Base-by-base conservation (phyloP, 768 basidiomycete genomes). In the Gloeopeniophorella convolvens region DNA sequence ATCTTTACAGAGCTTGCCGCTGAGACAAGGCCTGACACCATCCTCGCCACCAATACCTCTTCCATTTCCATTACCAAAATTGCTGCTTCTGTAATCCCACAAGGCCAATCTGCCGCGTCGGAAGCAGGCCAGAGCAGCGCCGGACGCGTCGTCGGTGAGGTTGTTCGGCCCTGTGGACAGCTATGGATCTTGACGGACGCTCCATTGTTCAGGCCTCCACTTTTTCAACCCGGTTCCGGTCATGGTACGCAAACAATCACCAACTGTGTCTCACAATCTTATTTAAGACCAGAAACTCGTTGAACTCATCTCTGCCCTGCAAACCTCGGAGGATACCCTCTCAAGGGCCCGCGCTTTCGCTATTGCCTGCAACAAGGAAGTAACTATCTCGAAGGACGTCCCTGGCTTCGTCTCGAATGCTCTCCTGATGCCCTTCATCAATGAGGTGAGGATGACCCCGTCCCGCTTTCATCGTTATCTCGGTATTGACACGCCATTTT, bases 191-290 rank as follows among this genome's bases (percentile, higher is more conserved):
- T 3, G 30, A 37, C 13, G 18, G 48, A 35, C 51, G 24, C 24
- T 26, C 44, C 41, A 5, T 24, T 35, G 31, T 10, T 45, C 33
- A 91, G 89, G 84, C 11, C 71, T 95, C 34, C 92, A 95, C 65
- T 96, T 93, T 73, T 95, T 96, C 72, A 95, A 97, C 62, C 94
- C 94, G 4, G 94, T 96, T 4, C 94, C 94, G 3, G 88, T 95
- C 27, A 96, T 96, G 93, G 89, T 89, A 62, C 43, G 78, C 57
- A 40, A 11, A 21, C 15, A 12, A 26, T 41, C 9, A 31, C 6
- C 32, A 36, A 6, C 24, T 30, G 18, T 36, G 13, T 18, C 9
- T n/a, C 5, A 23, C 20, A 31, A 2, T 36, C 20, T 16, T 8
- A 27, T 16, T 8, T 13, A 13, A 28, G 33, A 31, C 13, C 32